These are phyloP conservation scores for Coprinellus aureogranulatus DNA, from an alignment of 768 basidiomycete genomes.

Conservation along the genomic window DNA sequence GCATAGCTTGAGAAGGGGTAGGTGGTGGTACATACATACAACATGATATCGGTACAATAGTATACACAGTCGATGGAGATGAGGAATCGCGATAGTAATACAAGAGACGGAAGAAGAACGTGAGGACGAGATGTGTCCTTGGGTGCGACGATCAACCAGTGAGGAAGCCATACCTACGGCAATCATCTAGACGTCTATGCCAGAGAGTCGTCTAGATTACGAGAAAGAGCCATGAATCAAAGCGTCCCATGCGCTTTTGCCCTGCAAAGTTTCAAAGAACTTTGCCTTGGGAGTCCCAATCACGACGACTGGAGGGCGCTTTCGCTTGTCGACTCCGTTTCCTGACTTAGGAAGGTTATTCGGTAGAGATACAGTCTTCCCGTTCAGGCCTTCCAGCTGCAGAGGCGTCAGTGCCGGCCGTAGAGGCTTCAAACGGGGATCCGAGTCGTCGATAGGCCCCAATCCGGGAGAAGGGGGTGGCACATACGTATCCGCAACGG, in stretches of 20 bases:
- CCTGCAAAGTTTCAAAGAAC: conserved; percentile 56
- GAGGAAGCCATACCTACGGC: too few relatives aligned
- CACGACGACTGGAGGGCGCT: conserved; percentile 14
- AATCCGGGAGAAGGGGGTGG: conserved; percentile 1
- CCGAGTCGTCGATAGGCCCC: conserved; percentile 1
- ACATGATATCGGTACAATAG: too few relatives aligned
- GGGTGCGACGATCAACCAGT: too few relatives aligned
- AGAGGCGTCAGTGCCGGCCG: conserved; percentile 1
- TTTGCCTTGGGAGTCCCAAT: conserved; percentile 39
- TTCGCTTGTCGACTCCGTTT: too few relatives aligned
- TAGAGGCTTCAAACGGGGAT: conserved; percentile 1
- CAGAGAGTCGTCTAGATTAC: conserved; percentile 22
- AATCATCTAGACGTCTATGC: background rate
- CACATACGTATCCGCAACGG: background rate
- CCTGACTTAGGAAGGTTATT: conserved; percentile 9
- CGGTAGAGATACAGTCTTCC: background rate
- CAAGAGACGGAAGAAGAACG: too few relatives aligned
- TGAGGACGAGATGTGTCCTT: too few relatives aligned
- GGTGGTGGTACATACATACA: too few relatives aligned
- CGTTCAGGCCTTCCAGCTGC: conserved; percentile 3
- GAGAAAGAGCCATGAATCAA: conserved; percentile 66
- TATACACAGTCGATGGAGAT: too few relatives aligned
- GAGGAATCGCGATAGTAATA: too few relatives aligned
- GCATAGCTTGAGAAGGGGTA: too few relatives aligned
- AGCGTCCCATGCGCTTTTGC: conserved; percentile 66